These are phyloP conservation scores for Erigeron canadensis DNA, from an alignment of 129 eudicot species.

Conservation along the genomic window DNA sequence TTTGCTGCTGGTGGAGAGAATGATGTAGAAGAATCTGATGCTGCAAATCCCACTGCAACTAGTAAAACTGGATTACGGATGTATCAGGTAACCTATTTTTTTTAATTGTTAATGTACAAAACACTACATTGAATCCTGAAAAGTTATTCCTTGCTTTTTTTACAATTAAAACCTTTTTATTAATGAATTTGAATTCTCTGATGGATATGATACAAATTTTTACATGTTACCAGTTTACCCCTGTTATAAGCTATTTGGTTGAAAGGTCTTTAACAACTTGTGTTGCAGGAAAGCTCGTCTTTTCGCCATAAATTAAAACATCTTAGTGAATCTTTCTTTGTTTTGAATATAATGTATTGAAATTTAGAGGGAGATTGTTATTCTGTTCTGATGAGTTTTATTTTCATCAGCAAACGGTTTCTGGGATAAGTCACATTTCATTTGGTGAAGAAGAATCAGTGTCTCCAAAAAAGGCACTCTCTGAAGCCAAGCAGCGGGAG, in stretches of 20 bases:
- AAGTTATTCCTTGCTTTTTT: background rate
- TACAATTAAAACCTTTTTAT: background rate
- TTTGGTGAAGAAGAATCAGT: conserved; percentile 80
- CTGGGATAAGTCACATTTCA: conserved; percentile 88
- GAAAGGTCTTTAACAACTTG: too few relatives aligned
- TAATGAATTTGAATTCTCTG: too few relatives aligned
- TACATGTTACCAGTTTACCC: background rate
- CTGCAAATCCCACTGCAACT: conserved; percentile 40
- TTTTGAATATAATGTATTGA: background rate
- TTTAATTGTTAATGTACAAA: background rate
- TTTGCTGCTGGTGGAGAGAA: conserved; percentile 57
- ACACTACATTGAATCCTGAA: background rate
- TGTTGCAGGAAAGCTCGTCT: too few relatives aligned
- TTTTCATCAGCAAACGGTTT: conserved; percentile 63
- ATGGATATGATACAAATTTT: background rate
- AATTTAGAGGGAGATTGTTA: background rate
- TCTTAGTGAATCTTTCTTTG: background rate
- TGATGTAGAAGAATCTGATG: conserved; percentile 48
- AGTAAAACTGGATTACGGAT: conserved; percentile 85
- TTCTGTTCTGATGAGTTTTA: background rate
- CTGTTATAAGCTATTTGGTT: background rate
- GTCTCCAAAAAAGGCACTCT: conserved; percentile 73
- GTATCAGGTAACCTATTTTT: conserved; percentile 67
- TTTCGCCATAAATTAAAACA: background rate
- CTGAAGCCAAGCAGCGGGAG: conserved; percentile 93